These are phyloP conservation scores for Theileria annulata DNA, from an alignment of 169 alveolate genomes.

Conservation along the genomic window DNA sequence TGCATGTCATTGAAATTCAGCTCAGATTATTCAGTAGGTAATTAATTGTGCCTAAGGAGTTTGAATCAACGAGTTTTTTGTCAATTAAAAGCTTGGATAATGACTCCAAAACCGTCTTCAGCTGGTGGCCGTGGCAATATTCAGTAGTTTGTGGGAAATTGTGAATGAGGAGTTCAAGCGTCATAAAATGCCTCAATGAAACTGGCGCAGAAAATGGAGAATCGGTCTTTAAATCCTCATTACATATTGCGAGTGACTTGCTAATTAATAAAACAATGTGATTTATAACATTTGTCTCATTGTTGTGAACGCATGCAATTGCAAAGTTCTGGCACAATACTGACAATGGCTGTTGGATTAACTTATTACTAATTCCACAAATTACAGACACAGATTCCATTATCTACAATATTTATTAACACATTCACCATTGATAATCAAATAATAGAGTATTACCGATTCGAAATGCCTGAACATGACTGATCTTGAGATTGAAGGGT, in stretches of 20 bases:
- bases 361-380: neutral
- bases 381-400: constrained; percentile 16
- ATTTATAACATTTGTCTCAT: neutral
- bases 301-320: constrained; percentile 29
- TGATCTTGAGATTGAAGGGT: constrained; percentile 35
- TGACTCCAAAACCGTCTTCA: neutral
- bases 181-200: constrained; percentile 16
- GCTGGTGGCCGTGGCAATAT: neutral
- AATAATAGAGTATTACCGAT: neutral
- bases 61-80: neutral
- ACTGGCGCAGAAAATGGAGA: constrained; percentile 19
- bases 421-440: no score
- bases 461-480: constrained; percentile 23
- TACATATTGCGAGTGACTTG: neutral
- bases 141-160: neutral
- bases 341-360: constrained; percentile 54
- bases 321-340: constrained; percentile 43
- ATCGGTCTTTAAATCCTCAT: neutral
- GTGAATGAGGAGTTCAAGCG: constrained; percentile 16
- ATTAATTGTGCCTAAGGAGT: neutral
- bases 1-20: no score
- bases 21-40: neutral
- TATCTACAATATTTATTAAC: constrained; percentile 17
- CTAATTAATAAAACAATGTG: neutral
- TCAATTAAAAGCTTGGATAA: neutral